phyloP scores from a whole-genome alignment of 805 yeast species.

The Candida yuanshanica region DNA sequence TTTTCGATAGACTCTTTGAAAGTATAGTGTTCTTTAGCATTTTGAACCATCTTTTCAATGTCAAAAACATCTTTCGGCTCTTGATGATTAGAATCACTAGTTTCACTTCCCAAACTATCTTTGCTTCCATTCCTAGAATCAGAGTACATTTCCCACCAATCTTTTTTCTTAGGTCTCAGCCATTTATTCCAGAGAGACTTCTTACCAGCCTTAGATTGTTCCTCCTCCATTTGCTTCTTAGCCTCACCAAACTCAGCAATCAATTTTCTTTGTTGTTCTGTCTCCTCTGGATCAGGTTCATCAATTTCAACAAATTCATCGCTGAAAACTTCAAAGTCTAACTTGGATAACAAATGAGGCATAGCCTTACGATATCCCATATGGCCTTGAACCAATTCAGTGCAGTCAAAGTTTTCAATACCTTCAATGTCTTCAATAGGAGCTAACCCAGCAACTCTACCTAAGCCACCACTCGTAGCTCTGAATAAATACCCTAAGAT shows the following conservation, averaged over 20 bases:
- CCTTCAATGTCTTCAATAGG: slow-evolving; percentile 60
- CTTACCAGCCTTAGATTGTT: slow-evolving; percentile 25
- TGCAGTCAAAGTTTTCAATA: slow-evolving; percentile 82
- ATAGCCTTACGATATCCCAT: slow-evolving; percentile 95
- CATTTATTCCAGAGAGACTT: slow-evolving; percentile 37
- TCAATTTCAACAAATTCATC: slow-evolving; percentile 95
- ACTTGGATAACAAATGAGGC: slow-evolving; percentile 65
- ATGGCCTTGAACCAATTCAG: slow-evolving; percentile 86
- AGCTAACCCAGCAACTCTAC: slow-evolving; percentile 86
- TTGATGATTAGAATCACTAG: neutral
- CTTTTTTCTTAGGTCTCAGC: slow-evolving; percentile 48
- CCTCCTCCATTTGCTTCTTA: slow-evolving; percentile 50
- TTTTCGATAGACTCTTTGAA: neutral
- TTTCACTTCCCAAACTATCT: slow-evolving; percentile 2
- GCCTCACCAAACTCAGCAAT: slow-evolving; percentile 86
- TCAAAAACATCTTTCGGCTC: slow-evolving; percentile 14
- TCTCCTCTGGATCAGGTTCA: slow-evolving; percentile 87
- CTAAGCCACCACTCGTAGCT: slow-evolving; percentile 92
- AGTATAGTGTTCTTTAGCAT: slow-evolving; percentile 7
- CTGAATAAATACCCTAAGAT: slow-evolving; percentile 89
- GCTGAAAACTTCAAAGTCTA: slow-evolving; percentile 76
- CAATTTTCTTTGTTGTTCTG: slow-evolving; percentile 76
- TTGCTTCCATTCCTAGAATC: slow-evolving; percentile 19
- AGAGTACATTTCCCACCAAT: slow-evolving; percentile 45
- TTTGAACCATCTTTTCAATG: slow-evolving; percentile 15